Evolutionary conservation across 2,329 filamentous ascomycete genomes (phyloP), one percentile per base, ranked within the genome.

Genomic region (Clarireedia hainanense): DNA sequence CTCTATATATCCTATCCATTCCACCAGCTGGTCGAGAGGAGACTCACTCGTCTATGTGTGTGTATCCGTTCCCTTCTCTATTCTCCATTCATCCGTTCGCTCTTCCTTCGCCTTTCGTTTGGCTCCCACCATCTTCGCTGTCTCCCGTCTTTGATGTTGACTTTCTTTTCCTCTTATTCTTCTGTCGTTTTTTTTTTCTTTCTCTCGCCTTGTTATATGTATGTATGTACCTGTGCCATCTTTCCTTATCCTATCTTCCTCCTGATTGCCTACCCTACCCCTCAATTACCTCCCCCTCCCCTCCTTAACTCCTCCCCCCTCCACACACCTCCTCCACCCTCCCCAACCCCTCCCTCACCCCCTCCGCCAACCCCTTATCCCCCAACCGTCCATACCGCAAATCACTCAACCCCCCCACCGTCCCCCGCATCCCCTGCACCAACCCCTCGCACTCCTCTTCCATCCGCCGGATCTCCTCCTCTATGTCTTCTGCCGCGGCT

Each of bases 381-480:
- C 80, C 77, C 57, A 94, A 79, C 55, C 84, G 84, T 39, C 91
- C 90, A 65, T 94, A 92, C 47, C 88, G 83, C 55, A 95, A 76
- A 70, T 95, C 89, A 70, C 89, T 95, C 68, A 96, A 74, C 48
- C 80, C 82, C 34, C 86, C 86, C 15, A 94, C 79, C 0, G 79
- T 85, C 55, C 82, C 77, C 61, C 78, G 78, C 51, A 94, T 78
- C 10, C 81, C 79, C 4, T 78, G 74, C 5, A 87, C 70, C 3
- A 90, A 72, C 1, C 69, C 68, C 0, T 76, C 75, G 52, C 86
- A 82, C 62, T 92, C 85, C 36, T 79, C 74, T 62, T 89, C 80
- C 4, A 91, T 74, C 40, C 74, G 75, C 57, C 76, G 74, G 55
- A 92, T 81, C 66, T 94, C 86, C 20, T 76, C 76, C 65, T 91